These are phyloP conservation scores for Fusarium equiseti DNA, from an alignment of 2,329 filamentous ascomycete genomes.

Conservation along the genomic window DNA sequence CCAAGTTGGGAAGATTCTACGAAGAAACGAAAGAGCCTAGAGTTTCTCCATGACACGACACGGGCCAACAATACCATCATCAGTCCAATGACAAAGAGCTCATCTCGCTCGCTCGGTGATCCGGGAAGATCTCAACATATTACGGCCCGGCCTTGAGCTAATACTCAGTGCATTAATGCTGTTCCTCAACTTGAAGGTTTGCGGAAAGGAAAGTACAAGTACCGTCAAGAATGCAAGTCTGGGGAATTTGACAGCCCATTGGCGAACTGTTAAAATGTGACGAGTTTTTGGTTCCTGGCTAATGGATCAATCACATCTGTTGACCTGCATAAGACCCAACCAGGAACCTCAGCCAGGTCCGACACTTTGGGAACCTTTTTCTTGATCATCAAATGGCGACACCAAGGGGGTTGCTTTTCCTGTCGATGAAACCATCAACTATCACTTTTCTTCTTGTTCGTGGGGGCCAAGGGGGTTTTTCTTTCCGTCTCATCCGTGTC, in stretches of 20 bases:
- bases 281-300: constrained; percentile 32
- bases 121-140: constrained; percentile 26
- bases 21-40: constrained; percentile 36
- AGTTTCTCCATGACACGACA: constrained; percentile 32
- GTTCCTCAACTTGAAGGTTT: not conserved
- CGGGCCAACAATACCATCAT: constrained; percentile 22
- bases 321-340: constrained; percentile 37
- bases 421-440: constrained; percentile 29
- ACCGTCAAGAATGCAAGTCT: not conserved
- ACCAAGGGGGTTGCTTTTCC: constrained; percentile 19
- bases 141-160: not conserved
- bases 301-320: constrained; percentile 21
- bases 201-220: not conserved
- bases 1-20: constrained; percentile 37
- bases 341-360: constrained; percentile 27
- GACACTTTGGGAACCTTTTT: constrained; percentile 27
- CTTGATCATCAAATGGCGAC: constrained; percentile 14
- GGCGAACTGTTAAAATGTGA: constrained; percentile 13
- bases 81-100: constrained; percentile 12
- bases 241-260: constrained; percentile 10
- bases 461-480: constrained; percentile 8
- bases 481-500: constrained; percentile 13
- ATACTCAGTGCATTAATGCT: not conserved
- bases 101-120: constrained; percentile 24
- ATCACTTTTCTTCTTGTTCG: constrained; percentile 9